Conservation (phyloP, 495 filamentous ascomycete species). For the Aspergillus steynii region DNA sequence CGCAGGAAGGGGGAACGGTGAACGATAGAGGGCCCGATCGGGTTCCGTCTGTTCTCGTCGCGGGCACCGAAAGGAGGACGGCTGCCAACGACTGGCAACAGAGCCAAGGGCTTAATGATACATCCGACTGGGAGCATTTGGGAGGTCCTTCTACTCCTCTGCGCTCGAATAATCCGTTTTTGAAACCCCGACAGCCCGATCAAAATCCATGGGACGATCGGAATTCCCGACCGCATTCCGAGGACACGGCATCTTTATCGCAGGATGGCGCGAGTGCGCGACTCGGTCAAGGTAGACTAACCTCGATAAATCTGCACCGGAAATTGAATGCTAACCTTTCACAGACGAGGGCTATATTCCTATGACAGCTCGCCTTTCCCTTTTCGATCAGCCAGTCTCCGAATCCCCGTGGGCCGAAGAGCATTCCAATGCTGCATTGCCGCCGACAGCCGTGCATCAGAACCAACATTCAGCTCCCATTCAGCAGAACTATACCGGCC, state of each 20-base stretch:
- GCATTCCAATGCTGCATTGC: slow-evolving; percentile 7
- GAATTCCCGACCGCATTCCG: slow-evolving; percentile 27
- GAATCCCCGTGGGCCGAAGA: slow-evolving; percentile 29
- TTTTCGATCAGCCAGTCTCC: slow-evolving; percentile 34
- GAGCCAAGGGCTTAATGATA: slow-evolving; percentile 7
- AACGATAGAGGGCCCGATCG: slow-evolving; percentile 19
- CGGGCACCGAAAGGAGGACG: slow-evolving; percentile 26
- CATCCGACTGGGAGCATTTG: slow-evolving; percentile 27
- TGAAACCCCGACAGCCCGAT: slow-evolving; percentile 31
- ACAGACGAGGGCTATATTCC: slow-evolving; percentile 47
- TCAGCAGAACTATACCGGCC: not conserved
- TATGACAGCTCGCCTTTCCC: slow-evolving; percentile 47
- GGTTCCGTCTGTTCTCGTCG: slow-evolving; percentile 28
- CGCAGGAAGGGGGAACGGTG: slow-evolving; percentile 6
- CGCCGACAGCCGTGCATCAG: slow-evolving; percentile 1
- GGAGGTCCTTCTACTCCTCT: slow-evolving; percentile 29
- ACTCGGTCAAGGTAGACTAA: slow-evolving; percentile 35
- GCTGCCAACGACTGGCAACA: slow-evolving; percentile 29
- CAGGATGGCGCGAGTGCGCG: slow-evolving; percentile 28
- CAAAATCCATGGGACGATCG: slow-evolving; percentile 29
- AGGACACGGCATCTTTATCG: slow-evolving; percentile 16
- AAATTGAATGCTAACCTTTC: slow-evolving; percentile 13
- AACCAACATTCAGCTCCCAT: slow-evolving; percentile 3
- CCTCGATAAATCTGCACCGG: not conserved
- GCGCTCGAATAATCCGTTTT: slow-evolving; percentile 48